Conservation (phyloP, 164 flowering plant species). For the Malania oleifera region DNA sequence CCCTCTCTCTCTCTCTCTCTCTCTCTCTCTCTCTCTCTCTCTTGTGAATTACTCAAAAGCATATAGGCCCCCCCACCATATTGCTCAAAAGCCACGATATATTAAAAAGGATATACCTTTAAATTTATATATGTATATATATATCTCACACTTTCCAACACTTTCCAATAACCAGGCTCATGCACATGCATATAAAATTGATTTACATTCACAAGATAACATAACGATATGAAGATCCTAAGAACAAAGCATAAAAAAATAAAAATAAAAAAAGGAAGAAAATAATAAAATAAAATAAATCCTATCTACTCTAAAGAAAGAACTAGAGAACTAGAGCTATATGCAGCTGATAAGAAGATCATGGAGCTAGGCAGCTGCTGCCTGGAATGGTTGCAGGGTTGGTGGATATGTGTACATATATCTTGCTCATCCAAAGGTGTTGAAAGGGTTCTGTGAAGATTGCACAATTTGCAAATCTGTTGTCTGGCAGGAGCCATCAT, state of each 20-base stretch:
- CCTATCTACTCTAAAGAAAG: slow-evolving; percentile 16
- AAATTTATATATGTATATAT: not conserved
- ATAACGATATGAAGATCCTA: not conserved
- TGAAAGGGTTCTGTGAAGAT: slow-evolving; percentile 49
- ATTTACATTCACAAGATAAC: slow-evolving; percentile 21
- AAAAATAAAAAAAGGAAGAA: not conserved
- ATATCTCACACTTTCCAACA: not conserved
- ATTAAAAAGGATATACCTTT: no score
- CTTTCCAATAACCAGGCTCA: not conserved
- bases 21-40: slow-evolving; percentile 7
- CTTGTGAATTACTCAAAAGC: no score
- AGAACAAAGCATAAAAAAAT: not conserved
- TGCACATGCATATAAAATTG: slow-evolving; percentile 13
- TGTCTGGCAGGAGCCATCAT: slow-evolving; percentile 67
- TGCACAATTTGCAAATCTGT: slow-evolving; percentile 78
- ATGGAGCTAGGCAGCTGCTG: no score
- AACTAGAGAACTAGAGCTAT: no score
- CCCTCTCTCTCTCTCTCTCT: slow-evolving; percentile 2
- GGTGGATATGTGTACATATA: no score
- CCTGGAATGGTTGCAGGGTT: no score
- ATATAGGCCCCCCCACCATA: no score
- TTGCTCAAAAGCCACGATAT: not conserved
- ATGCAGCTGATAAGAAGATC: no score
- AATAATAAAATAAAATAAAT: not conserved
- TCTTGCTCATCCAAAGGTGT: slow-evolving; percentile 42